These are phyloP conservation scores for Pyrrhoderma noxium DNA, from an alignment of 1,284 basidiomycete genomes.

Conservation along the genomic window DNA sequence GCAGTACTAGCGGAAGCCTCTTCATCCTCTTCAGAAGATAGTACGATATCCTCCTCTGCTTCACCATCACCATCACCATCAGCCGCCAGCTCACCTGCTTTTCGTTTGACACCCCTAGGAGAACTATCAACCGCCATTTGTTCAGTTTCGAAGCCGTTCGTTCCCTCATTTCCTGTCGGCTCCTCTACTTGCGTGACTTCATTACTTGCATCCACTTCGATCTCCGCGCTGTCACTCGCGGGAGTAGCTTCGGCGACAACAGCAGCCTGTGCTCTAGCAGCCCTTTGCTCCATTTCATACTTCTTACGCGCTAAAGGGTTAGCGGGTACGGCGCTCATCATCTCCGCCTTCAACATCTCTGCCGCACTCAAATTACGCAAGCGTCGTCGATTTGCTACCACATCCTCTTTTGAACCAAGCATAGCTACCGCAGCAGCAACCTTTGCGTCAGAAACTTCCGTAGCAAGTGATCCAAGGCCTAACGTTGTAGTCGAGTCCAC, in stretches of 20 bases:
- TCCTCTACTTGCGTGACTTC: conserved; percentile 10
- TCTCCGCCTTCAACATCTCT: conserved; percentile 86
- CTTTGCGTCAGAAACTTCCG: conserved; percentile 44
- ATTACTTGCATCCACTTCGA: background rate
- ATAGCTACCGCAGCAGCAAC: conserved; percentile 55
- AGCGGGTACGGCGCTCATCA: conserved; percentile 61
- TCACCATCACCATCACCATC: conserved; percentile 42
- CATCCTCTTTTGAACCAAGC: conserved; percentile 76
- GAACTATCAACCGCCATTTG: conserved; percentile 10
- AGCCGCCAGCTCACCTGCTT: conserved; percentile 42
- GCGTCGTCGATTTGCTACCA: conserved; percentile 82
- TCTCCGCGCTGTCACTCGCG: background rate
- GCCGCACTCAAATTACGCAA: conserved; percentile 97
- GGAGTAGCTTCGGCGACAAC: background rate
- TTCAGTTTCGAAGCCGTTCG: background rate
- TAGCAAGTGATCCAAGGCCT: conserved; percentile 51
- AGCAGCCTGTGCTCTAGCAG: background rate
- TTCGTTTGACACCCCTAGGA: conserved; percentile 61
- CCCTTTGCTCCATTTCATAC: background rate
- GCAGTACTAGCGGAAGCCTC: conserved; percentile 30
- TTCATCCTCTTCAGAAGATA: conserved; percentile 40
- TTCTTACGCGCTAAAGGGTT: conserved; percentile 29
- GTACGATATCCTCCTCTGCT: conserved; percentile 39
- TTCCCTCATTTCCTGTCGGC: background rate
- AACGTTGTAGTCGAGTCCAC: conserved; percentile 68